Evolutionary conservation across 805 yeast genomes (phyloP), one percentile per base, ranked within the genome.

Genomic region (Metschnikowia shivogae): DNA sequence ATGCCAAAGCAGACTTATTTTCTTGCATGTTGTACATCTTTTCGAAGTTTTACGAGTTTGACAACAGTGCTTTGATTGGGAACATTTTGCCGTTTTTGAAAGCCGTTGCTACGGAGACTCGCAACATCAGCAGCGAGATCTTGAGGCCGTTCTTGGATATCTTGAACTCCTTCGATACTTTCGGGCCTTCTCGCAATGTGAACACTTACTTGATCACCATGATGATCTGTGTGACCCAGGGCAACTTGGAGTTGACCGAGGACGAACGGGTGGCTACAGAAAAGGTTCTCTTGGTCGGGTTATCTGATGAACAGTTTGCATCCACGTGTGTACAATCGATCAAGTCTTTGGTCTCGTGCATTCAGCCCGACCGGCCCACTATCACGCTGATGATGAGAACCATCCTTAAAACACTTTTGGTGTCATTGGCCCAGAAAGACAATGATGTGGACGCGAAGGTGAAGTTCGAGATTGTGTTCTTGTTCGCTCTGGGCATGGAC

Each of bases 11-110:
- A 10, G 98, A 92, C 60, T 65, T 92, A 26, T 80, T 79, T 57
- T 76, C 90, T 0, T 83, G 95, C 55, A 56, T 86, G 33, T 63
- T 90, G 20, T 82, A 75, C 54, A 73, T 84, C 6, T 76, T 85
- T 46, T 78, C 84, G 6, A 70, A 73, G 54, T 68, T 84, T 41
- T 78, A 76, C 57, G 76, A 78, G 54, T 67, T 56, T 47, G 55
- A 62, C 42, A 65, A 69, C 36, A 70, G 70, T 33, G 66, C 46
- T 59, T 66, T 54, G 56, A 62, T 69, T 22, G 80, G 88, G 0
- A 69, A 74, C 5, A 58, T 82, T 14, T 67, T 82, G 10, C 74
- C 75, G 1, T 60, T 63, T 48, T 59, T 72, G 56, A 72, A 69
- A 49, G 61, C 60, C 20, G 51, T 70, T 1, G 43, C 70, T 5